Evolutionary conservation across 2,329 filamentous ascomycete genomes (phyloP), one percentile per base, ranked within the genome.

Genomic region (Aspergillus glaucus): DNA sequence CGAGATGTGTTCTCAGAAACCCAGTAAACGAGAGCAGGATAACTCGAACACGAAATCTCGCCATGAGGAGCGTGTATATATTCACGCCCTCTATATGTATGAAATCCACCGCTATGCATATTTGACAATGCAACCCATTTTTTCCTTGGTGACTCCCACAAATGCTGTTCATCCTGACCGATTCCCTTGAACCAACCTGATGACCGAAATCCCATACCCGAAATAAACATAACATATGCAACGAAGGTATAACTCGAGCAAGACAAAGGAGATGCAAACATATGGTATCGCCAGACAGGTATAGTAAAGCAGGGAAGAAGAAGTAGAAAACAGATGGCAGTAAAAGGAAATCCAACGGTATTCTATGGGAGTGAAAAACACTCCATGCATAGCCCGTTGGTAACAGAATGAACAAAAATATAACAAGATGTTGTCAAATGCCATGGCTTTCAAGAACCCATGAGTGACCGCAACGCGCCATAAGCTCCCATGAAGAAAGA

Each of bases 221-320:
- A 48, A 50, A 49, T 44, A 44, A 46, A 48, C 46, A 45, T 43
- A 49, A 50, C 52, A 51, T 43, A 46, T 41, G 48, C 41, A 34
- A 50, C 50, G 19, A 52, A 48, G 48, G 26, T 44, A 43, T 46
- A 46, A 57, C 44, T 43, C 45, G 41, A 48, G 45, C 39, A 49
- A 44, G 50, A 44, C 50, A 46, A 56, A 46, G 39, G 41, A 41
- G 43, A 56, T 50, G 50, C 44, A 54, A 28, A 42, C 48, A 58
- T 34, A 52, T 56, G 59, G 59, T 61, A 61, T 61, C 59, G 59
- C 56, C 49, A 54, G 49, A 53, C 42, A 19, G 42, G 43, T 53
- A 58, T 52, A 59, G 43, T 34, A 54, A 45, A 53, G 44, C 47
- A 52, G 6, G 37, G 10, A 30, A 30, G 24, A 26, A 39, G 10